phyloP scores from a whole-genome alignment of 2,329 filamentous ascomycete species.

The Penicillium sp. region DNA sequence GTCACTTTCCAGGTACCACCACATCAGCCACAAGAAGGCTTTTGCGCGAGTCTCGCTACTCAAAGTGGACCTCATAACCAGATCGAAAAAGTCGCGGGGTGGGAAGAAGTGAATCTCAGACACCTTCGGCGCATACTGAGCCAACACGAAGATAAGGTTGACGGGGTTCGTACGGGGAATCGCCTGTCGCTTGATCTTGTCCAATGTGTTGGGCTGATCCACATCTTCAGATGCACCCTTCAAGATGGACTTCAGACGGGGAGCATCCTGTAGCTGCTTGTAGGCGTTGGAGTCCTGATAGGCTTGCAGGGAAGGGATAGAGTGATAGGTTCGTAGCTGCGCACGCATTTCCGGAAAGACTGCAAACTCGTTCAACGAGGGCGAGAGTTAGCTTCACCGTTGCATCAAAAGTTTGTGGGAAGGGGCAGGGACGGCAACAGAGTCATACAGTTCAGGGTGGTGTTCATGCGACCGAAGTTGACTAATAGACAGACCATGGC shows the following conservation, averaged over 20 bases:
- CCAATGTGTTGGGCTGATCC: constrained; percentile 74
- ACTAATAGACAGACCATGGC: constrained; percentile 98
- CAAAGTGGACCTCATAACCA: constrained; percentile 83
- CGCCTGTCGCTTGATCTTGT: constrained; percentile 65
- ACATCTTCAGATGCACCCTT: constrained; percentile 93
- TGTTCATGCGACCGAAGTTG: constrained; percentile 98
- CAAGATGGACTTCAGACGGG: constrained; percentile 89
- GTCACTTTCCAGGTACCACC: constrained; percentile 97
- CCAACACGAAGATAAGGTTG: constrained; percentile 92
- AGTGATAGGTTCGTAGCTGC: constrained; percentile 93
- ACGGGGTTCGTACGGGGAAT: constrained; percentile 90
- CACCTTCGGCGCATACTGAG: constrained; percentile 81
- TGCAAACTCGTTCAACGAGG: constrained; percentile 33
- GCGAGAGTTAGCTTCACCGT: constrained; percentile 2
- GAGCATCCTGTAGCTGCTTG: constrained; percentile 95
- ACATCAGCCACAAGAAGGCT: constrained; percentile 96
- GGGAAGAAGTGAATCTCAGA: constrained; percentile 87
- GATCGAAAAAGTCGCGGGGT: constrained; percentile 85
- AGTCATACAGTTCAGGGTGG: constrained; percentile 82
- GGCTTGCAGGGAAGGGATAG: constrained; percentile 91
- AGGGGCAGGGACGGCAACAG: constrained; percentile 1
- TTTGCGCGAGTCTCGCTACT: constrained; percentile 76
- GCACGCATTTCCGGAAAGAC: constrained; percentile 99
- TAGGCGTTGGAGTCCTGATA: constrained; percentile 93
- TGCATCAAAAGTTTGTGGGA: background rate